A percentile compares a stretch with the other conserved stretches of the same genome.
Conservation (phyloP, 2,329 filamentous ascomycete genomes). For the Phialophora chinensis region DNA sequence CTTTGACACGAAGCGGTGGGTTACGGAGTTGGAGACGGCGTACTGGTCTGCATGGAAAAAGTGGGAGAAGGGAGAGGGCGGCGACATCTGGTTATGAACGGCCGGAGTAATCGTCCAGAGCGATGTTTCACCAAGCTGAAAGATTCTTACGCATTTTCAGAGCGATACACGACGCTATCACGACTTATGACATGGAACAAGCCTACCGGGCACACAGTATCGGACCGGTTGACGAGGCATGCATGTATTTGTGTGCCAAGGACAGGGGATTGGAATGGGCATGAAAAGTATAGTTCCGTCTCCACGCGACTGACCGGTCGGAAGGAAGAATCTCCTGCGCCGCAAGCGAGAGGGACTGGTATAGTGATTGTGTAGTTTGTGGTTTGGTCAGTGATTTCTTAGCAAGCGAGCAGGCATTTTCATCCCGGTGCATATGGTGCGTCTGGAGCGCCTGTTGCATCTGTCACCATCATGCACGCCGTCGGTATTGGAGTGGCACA, state of each 20-base stretch:
- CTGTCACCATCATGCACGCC: background rate
- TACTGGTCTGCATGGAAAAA: constrained; percentile 87
- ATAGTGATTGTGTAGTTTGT: background rate
- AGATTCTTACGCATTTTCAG: background rate
- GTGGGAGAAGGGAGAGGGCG: constrained; percentile 86
- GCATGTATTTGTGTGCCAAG: background rate
- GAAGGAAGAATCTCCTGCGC: background rate
- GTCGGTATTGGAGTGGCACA: background rate
- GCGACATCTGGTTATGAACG: constrained; percentile 80
- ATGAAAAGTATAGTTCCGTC: background rate
- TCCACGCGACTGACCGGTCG: background rate
- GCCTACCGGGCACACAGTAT: background rate
- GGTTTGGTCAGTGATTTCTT: background rate
- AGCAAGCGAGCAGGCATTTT: background rate
- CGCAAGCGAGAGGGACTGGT: background rate
- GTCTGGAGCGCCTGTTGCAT: background rate
- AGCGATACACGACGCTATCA: background rate
- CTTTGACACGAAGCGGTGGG: constrained; percentile 92
- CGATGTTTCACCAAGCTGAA: background rate
- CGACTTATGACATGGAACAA: background rate
- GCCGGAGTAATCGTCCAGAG: background rate
- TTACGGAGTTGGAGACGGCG: constrained; percentile 82
- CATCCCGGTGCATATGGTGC: background rate
- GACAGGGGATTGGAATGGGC: background rate
- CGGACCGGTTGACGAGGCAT: background rate